A percentile compares a stretch with the other conserved stretches of the same genome.
These are phyloP conservation scores for Cytospora leucostoma DNA, from an alignment of 2,329 filamentous ascomycete genomes.

Conservation along the genomic window DNA sequence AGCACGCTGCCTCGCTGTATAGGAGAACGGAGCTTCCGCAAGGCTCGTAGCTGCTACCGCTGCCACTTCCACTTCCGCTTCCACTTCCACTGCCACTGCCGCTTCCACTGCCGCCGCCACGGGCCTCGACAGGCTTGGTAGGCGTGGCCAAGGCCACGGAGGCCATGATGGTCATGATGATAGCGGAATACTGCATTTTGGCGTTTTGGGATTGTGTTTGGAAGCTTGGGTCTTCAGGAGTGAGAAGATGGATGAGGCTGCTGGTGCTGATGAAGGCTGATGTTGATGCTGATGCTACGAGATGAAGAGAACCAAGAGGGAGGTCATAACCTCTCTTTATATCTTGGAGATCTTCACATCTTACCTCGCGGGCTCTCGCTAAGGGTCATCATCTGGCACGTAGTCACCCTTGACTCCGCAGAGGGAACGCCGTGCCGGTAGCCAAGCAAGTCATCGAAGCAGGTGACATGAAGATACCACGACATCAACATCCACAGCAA, in stretches of 20 bases:
- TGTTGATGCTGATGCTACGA: conserved; percentile 9
- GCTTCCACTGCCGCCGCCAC: not conserved
- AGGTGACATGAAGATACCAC: not conserved
- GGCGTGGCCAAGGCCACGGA: conserved; percentile 23
- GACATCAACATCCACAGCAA: not conserved
- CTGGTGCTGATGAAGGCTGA: not conserved
- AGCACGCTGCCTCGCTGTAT: conserved; percentile 11
- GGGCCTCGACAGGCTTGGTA: not conserved
- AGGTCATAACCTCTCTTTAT: conserved; percentile 10
- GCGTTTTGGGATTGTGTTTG: not conserved
- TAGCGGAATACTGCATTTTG: conserved; percentile 22
- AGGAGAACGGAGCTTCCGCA: conserved; percentile 7
- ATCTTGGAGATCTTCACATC: not conserved
- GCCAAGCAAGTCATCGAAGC: not conserved
- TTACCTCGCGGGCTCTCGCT: not conserved
- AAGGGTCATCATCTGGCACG: not conserved
- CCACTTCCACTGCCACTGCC: conserved; percentile 2
- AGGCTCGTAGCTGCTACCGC: conserved; percentile 3
- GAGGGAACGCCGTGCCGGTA: not conserved
- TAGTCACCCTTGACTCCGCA: not conserved
- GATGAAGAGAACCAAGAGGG: not conserved
- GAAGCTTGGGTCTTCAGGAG: not conserved
- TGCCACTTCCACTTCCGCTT: not conserved
- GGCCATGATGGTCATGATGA: conserved; percentile 21
- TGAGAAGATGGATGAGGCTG: not conserved